Evolutionary conservation across 169 alveolate species (phyloP), one percentile per base, ranked within the genome.

Genomic region (Plasmodium relictum): DNA sequence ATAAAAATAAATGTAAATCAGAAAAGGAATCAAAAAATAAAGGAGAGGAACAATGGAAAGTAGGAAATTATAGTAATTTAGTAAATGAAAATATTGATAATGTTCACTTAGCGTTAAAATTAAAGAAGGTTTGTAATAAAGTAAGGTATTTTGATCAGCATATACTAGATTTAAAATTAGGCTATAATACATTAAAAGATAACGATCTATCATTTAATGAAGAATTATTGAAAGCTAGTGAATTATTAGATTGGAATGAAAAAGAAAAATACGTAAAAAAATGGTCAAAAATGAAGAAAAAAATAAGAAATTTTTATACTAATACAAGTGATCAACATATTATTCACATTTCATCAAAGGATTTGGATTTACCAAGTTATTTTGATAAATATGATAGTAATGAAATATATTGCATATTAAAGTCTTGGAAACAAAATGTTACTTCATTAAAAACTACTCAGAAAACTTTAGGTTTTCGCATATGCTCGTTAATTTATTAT

Each of bases 381-480:
- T 80, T 80, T 52, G 22, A 50, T 58, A 65, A 66, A 54, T 80
- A 80, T 66, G 59, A 80, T 54, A 65, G 37, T 52, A 68, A 80
- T 18, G 90, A 80, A 37, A 66, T 80, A n/a, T 80, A 80, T 66
- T 52, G 44, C 31, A 58, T 80, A 12, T 39, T 80, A 26, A 80
- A 80, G 66, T 80, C 90, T 3, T 80, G 90, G 78, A 80, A 68
- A n/a, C 90, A 80, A 80, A 66, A 48, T 59, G 65, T 80, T 50
- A 80, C 83, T 16, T 58, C 90, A 0, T 58, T 70, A n/a, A 80
- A 66, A 24, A 66, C 90, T 3, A 80, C 90, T 1, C 90, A 80
- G 26, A 80, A 20, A 44, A 52, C 48, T n/a, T 54, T 80, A 22
- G 90, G 90, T 3, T 80, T 80, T 80, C 76, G 90, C 22, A 80